Evolutionary conservation across 2,329 filamentous ascomycete species (phyloP).

Genomic region (Fusarium heterosporum): DNA sequence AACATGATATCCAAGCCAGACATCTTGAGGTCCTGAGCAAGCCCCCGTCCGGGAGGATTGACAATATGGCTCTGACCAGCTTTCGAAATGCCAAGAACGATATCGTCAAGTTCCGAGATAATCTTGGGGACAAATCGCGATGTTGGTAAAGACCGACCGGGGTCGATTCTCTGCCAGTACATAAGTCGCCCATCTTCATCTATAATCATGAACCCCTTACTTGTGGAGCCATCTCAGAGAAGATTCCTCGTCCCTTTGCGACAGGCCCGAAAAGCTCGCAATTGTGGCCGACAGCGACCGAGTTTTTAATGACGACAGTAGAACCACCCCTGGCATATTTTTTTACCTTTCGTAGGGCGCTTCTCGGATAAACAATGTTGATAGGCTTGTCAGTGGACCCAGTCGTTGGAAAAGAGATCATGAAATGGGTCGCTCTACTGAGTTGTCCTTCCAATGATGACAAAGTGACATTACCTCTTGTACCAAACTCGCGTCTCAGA

Average conservation of each 20-base stretch:
- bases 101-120: constrained; percentile 3
- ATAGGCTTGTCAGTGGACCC: not conserved
- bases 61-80: not conserved
- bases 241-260: not conserved
- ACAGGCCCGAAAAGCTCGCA: not conserved
- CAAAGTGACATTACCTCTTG: not conserved
- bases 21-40: not conserved
- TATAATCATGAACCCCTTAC: no score
- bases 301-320: constrained; percentile 1
- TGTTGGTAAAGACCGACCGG: not conserved
- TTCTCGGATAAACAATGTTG: not conserved
- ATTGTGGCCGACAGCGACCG: constrained; percentile 1
- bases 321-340: not conserved
- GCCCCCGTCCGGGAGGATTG: not conserved
- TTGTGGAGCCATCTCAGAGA: constrained; percentile 5
- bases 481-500: not conserved
- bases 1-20: not conserved
- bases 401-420: no score
- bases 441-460: not conserved
- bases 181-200: not conserved
- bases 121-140: not conserved
- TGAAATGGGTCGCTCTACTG: not conserved
- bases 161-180: not conserved
- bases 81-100: not conserved
- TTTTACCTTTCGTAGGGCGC: not conserved